These are phyloP conservation scores for Dalbergia cultrata DNA, from an alignment of 306 rosid species.

Conservation along the genomic window DNA sequence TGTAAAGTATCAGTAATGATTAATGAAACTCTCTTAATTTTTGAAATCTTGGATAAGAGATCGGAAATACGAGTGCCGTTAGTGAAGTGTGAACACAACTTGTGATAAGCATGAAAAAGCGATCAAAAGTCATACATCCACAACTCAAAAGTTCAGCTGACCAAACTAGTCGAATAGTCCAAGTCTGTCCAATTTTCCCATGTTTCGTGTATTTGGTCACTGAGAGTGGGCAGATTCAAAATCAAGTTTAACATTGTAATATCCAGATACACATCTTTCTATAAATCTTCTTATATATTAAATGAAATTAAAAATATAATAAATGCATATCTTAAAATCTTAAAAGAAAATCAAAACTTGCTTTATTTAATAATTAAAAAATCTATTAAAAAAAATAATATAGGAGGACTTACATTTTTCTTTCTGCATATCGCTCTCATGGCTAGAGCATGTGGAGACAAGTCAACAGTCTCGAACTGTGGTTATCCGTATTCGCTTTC, in stretches of 20 bases:
- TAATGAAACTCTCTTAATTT: background rate
- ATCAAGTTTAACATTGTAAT: background rate
- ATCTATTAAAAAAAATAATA: no score
- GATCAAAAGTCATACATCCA: background rate
- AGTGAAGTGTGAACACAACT: background rate
- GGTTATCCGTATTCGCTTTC: background rate
- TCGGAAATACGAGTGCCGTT: background rate
- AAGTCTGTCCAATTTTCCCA: background rate
- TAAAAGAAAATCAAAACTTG: no score
- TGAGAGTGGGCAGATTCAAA: constrained; percentile 5
- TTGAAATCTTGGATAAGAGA: background rate
- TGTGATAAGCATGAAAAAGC: background rate
- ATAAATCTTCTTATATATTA: no score
- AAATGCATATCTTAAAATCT: no score
- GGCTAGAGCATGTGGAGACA: constrained; percentile 24
- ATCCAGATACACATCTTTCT: no score
- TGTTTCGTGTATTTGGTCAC: background rate
- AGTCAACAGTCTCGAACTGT: constrained; percentile 29
- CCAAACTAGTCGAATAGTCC: constrained; percentile 5
- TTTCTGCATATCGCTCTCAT: background rate
- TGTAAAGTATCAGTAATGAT: background rate
- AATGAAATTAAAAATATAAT: no score
- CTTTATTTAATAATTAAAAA: no score
- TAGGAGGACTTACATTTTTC: no score
- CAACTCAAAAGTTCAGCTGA: background rate